Evolutionary conservation across 139 green algal species (phyloP), one percentile per base, ranked within the genome.

Genomic region (Haematococcus sp.): DNA sequence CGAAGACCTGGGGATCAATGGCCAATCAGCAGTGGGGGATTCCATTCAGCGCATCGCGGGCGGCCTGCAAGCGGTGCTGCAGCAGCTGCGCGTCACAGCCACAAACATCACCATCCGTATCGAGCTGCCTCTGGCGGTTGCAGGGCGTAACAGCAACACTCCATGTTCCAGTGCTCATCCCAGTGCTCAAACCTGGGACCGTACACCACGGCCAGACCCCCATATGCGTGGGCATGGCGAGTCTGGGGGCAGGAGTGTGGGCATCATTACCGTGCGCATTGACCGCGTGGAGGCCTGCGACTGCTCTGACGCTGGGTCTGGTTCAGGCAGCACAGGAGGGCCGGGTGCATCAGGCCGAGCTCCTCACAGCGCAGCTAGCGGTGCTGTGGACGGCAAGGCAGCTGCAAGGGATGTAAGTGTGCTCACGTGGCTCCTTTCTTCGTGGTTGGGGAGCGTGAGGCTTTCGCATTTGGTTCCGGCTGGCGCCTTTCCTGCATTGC

Each of bases 1-100:
- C 9, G 54, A 61, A 19, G 54, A 61, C 54, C 54, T 61, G 15
- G 54, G 54, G n/a, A 7, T 61, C 4, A 13, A 7, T 49, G 40
- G 40, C 9, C 54, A 27, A 19, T 7, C 54, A 19, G 54, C 23
- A 2, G 71, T 89, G 25, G 40, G 65, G 15, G 88, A 92, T 1
- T 83, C 80, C 27, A 81, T 92, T 28, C 61, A 61, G 17, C 55
- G 78, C 23, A 91, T 93, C 30, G 89, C 87, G 0, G 83, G 82
- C 4, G 78, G 85, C 20, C 69, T 93, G 34, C 85, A 93, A 74
- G 52, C 76, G 0, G 28, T 92, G 71, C 74, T 92, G 79, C 87
- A 91, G 76, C 73, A 83, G 34, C 61, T 91, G 55, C 74, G 61
- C 20, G 43, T 92, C 16, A 71, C 73, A 20, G 78, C 77, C 11